These are phyloP conservation scores for Evansstolkia leycettana DNA, from an alignment of 495 filamentous ascomycete genomes.

Conservation along the genomic window DNA sequence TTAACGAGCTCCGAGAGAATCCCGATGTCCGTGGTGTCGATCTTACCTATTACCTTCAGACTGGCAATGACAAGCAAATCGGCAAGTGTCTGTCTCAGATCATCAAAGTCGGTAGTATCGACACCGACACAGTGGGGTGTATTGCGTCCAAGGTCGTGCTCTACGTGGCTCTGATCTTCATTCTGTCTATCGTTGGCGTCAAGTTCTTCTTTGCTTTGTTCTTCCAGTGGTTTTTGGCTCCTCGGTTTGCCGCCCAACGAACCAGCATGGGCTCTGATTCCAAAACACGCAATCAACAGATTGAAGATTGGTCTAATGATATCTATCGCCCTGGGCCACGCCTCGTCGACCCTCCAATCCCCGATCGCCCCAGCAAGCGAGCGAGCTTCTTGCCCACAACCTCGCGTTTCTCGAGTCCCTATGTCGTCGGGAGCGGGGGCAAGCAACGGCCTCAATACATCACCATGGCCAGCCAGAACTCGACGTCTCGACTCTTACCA, in stretches of 20 bases:
- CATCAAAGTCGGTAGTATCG: constrained; percentile 88
- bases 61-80: constrained; percentile 58
- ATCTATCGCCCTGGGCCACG: constrained; percentile 86
- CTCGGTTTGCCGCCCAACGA: constrained; percentile 65
- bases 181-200: constrained; percentile 73
- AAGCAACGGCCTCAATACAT: constrained; percentile 51
- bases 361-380: constrained; percentile 66
- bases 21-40: constrained; percentile 71
- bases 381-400: constrained; percentile 71
- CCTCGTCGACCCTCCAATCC: constrained; percentile 53
- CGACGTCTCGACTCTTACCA: constrained; percentile 59
- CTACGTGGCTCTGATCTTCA: constrained; percentile 87
- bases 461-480: constrained; percentile 93
- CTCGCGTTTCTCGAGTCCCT: constrained; percentile 90
- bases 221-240: constrained; percentile 91
- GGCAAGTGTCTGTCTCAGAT: constrained; percentile 83
- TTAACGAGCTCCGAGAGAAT: constrained; percentile 72
- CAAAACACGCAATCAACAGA: constrained; percentile 78
- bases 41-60: constrained; percentile 78
- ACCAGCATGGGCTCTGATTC: constrained; percentile 57
- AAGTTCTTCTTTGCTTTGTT: constrained; percentile 84
- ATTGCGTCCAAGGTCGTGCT: constrained; percentile 96
- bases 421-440: constrained; percentile 50
- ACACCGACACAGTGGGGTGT: constrained; percentile 93
- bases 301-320: constrained; percentile 97